Evolutionary conservation across 305 asterid species (phyloP).

Genomic region (Euphrasia arctica): DNA sequence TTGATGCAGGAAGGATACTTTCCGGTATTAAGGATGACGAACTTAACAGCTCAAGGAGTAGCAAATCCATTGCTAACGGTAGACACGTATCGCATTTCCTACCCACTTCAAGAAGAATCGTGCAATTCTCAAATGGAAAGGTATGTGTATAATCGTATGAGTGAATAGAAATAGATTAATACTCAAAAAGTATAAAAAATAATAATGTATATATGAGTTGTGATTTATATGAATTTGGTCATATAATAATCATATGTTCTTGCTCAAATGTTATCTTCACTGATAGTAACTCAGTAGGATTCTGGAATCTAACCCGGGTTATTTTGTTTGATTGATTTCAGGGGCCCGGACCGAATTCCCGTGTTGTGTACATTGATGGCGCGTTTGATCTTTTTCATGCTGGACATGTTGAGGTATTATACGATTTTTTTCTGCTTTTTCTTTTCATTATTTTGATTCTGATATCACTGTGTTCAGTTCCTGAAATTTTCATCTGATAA

Average conservation of each 20-base stretch:
- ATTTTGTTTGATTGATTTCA: slow-evolving; percentile 32
- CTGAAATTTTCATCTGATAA: background rate
- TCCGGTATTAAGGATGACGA: slow-evolving; percentile 50
- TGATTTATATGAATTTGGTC: background rate
- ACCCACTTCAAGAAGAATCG: slow-evolving; percentile 92
- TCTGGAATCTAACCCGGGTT: slow-evolving; percentile 15
- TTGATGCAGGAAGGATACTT: slow-evolving; percentile 71
- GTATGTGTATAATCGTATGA: slow-evolving; percentile 29
- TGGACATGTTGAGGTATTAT: slow-evolving; percentile 87
- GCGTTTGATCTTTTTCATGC: slow-evolving; percentile 97
- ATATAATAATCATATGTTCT: background rate
- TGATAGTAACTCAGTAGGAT: background rate
- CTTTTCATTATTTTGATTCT: background rate
- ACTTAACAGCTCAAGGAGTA: slow-evolving; percentile 30
- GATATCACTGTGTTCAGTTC: background rate
- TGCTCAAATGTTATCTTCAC: too few relatives aligned
- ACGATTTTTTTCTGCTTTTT: background rate
- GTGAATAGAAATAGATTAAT: background rate
- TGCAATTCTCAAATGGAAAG: slow-evolving; percentile 91
- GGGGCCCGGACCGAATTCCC: slow-evolving; percentile 92
- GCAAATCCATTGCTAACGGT: slow-evolving; percentile 36
- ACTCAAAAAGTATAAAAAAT: background rate
- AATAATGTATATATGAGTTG: background rate
- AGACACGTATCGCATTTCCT: slow-evolving; percentile 71
- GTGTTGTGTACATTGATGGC: slow-evolving; percentile 94